These are phyloP conservation scores for Periconia sp. DNA, from an alignment of 2,329 filamentous ascomycete species.

Conservation along the genomic window DNA sequence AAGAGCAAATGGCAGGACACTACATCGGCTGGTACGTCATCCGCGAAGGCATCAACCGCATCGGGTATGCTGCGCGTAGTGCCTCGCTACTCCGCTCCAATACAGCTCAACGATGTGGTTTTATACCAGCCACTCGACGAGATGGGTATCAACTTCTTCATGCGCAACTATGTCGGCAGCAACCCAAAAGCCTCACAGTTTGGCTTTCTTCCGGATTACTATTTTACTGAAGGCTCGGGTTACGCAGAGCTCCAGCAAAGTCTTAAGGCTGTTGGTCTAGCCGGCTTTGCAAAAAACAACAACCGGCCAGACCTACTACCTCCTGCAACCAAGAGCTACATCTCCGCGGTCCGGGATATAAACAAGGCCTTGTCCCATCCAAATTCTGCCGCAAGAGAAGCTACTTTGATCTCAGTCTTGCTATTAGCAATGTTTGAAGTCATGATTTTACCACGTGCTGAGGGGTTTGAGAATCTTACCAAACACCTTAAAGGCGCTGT, in stretches of 20 bases:
- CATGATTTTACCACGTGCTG: slow-evolving; percentile 21
- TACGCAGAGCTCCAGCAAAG: slow-evolving; percentile 21
- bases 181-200: slow-evolving; percentile 28
- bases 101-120: slow-evolving; percentile 24
- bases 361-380: slow-evolving; percentile 24
- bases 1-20: slow-evolving; percentile 16
- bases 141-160: slow-evolving; percentile 36
- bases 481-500: slow-evolving; percentile 38
- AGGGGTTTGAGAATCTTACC: slow-evolving; percentile 26
- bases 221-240: slow-evolving; percentile 19
- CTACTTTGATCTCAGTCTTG: slow-evolving; percentile 31
- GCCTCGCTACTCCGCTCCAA: slow-evolving; percentile 2
- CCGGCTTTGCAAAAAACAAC: slow-evolving; percentile 26
- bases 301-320: slow-evolving; percentile 20
- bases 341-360: slow-evolving; percentile 27
- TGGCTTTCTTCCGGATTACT: slow-evolving; percentile 30
- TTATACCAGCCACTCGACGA: slow-evolving; percentile 31
- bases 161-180: slow-evolving; percentile 32
- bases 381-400: slow-evolving; percentile 17
- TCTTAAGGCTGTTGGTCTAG: slow-evolving; percentile 31
- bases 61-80: neutral
- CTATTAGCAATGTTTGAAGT: slow-evolving; percentile 36
- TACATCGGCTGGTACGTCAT: neutral
- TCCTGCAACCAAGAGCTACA: slow-evolving; percentile 25
- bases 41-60: neutral